Conservation (phyloP, 1,139 yeast genomes). For the Candida sp. region DNA sequence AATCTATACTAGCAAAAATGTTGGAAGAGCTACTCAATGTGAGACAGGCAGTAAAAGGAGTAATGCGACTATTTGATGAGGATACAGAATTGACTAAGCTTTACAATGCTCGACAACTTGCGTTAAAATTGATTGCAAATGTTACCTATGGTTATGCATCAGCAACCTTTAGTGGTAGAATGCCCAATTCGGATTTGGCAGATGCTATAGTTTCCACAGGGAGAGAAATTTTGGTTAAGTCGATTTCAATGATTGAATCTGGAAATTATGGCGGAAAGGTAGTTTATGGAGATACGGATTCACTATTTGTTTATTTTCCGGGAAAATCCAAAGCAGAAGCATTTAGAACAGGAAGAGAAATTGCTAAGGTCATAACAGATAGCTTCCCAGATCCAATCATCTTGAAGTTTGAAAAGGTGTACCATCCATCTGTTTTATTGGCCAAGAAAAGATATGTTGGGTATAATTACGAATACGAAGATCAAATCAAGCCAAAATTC, state of each 20-base stretch:
- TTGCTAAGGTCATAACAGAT: conserved; percentile 63
- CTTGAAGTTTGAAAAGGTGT: conserved; percentile 88
- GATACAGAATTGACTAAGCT: conserved; percentile 46
- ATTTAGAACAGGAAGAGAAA: conserved; percentile 65
- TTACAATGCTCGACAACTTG: conserved; percentile 78
- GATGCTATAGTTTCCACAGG: conserved; percentile 94
- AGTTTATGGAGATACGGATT: conserved; percentile 96
- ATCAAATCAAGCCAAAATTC: conserved; percentile 59
- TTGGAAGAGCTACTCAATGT: conserved; percentile 77
- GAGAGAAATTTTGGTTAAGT: conserved; percentile 71
- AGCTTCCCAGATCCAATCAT: conserved; percentile 77
- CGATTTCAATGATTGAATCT: conserved; percentile 66
- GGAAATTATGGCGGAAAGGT: conserved; percentile 84
- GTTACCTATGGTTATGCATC: conserved; percentile 96
- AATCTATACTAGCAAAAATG: conserved; percentile 81
- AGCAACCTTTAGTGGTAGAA: conserved; percentile 92
- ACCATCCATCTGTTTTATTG: conserved; percentile 77
- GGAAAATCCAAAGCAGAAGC: conserved; percentile 80
- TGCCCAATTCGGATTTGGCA: conserved; percentile 96
- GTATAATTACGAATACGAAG: conserved; percentile 57
- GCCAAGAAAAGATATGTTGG: conserved; percentile 95
- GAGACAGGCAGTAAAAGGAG: conserved; percentile 72
- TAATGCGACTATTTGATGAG: conserved; percentile 56
- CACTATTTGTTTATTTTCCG: conserved; percentile 85
- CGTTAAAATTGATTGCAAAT: conserved; percentile 85